Conservation (phyloP, 2,329 filamentous ascomycete genomes). For the Diaporthe citriasiana region DNA sequence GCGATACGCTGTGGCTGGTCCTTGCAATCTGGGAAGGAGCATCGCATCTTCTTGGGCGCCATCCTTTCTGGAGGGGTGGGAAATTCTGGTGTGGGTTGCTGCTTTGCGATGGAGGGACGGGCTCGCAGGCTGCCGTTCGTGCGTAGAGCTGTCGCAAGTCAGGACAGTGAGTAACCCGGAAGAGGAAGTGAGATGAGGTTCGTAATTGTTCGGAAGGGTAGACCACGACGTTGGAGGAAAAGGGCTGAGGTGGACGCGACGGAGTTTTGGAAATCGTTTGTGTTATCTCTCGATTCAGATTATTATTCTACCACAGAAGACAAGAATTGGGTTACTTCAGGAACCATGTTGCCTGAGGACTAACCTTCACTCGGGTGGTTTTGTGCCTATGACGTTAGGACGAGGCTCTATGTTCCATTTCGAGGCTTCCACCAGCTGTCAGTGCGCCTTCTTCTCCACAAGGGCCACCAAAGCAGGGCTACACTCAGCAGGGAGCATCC, state of each 20-base stretch:
- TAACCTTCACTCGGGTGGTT: background rate
- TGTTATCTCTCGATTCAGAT: background rate
- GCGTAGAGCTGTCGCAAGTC: background rate
- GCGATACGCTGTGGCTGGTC: conserved; percentile 93
- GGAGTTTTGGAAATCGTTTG: background rate
- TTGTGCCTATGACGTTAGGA: background rate
- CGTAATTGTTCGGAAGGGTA: background rate
- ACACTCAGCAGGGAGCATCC: background rate
- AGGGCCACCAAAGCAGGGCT: background rate
- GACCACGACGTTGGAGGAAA: background rate
- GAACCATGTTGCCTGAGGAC: background rate
- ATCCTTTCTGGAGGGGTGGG: conserved; percentile 53
- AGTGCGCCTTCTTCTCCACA: background rate
- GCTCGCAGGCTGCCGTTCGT: background rate
- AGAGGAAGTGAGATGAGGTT: too few relatives aligned
- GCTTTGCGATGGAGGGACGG: background rate
- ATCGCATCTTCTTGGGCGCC: conserved; percentile 84
- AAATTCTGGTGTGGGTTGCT: too few relatives aligned
- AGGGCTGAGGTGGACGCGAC: background rate
- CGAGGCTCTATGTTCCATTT: background rate
- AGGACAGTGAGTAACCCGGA: too few relatives aligned
- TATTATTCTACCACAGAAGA: too few relatives aligned
- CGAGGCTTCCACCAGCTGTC: background rate
- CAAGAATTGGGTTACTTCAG: too few relatives aligned
- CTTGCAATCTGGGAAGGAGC: conserved; percentile 91